These are phyloP conservation scores for Malania oleifera DNA, from an alignment of 164 flowering plant genomes.

Conservation along the genomic window DNA sequence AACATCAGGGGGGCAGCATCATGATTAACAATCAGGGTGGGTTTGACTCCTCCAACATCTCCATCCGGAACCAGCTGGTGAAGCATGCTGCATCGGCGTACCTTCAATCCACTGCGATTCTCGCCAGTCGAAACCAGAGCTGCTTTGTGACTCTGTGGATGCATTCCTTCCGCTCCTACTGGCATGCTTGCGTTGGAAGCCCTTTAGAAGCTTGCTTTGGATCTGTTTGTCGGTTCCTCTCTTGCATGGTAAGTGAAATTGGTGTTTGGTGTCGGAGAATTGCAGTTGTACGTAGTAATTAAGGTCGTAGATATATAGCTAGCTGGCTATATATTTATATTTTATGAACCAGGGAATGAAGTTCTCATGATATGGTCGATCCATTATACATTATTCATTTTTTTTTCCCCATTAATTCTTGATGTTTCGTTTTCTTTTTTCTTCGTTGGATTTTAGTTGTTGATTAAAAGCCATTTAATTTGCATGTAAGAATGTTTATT, in stretches of 20 bases:
- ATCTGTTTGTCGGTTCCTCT: constrained; percentile 12
- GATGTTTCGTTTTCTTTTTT: too few species aligned
- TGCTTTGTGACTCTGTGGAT: constrained; percentile 27
- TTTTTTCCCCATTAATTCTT: too few species aligned
- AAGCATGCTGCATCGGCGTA: constrained; percentile 65
- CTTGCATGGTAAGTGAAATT: constrained; percentile 14
- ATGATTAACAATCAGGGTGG: constrained; percentile 3
- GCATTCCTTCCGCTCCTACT: constrained; percentile 3
- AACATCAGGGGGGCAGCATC: too few species aligned
- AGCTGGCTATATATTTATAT: too few species aligned
- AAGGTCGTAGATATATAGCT: too few species aligned
- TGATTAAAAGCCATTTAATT: too few species aligned
- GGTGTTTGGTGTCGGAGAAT: background rate
- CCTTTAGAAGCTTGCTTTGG: constrained; percentile 22
- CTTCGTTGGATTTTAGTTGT: too few species aligned
- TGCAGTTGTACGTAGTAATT: too few species aligned
- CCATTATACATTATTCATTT: too few species aligned
- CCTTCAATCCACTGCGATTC: constrained; percentile 43
- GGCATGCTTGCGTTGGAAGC: constrained; percentile 15
- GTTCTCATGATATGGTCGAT: too few species aligned
- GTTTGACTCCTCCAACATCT: constrained; percentile 28
- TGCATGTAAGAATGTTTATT: too few species aligned
- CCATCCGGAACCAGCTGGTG: constrained; percentile 48
- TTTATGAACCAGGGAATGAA: too few species aligned
- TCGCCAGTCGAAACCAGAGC: constrained; percentile 23